A percentile compares a stretch with the other conserved stretches of the same genome.
Conservation (phyloP, 129 eudicot genomes). For the Kitagawia praeruptora region DNA sequence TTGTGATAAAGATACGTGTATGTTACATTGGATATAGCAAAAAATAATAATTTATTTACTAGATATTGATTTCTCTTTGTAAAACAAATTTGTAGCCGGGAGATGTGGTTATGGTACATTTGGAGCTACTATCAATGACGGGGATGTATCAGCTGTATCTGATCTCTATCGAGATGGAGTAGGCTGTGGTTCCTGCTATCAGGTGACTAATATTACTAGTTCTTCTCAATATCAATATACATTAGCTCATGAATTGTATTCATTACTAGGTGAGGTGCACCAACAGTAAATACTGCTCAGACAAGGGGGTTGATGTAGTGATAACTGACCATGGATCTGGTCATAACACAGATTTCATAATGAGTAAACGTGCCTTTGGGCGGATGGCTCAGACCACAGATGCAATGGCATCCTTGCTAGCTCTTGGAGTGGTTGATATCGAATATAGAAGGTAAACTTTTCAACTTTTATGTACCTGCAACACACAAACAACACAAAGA, state of each 20-base stretch:
- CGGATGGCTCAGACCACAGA: conserved; percentile 69
- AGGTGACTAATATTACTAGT: conserved; percentile 23
- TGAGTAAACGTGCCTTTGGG: conserved; percentile 61
- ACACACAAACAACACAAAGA: background rate
- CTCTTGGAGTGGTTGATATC: conserved; percentile 61
- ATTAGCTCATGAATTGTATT: background rate
- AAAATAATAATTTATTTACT: too few species aligned
- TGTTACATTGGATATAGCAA: too few species aligned
- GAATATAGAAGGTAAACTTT: conserved; percentile 57
- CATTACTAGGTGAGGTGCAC: conserved; percentile 60
- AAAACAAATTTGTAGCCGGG: background rate
- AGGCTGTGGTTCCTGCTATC: conserved; percentile 88
- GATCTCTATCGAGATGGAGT: conserved; percentile 67
- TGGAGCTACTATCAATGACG: conserved; percentile 66
- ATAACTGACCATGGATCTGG: conserved; percentile 77
- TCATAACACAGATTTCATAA: conserved; percentile 58
- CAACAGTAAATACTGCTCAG: conserved; percentile 53
- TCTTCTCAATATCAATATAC: background rate
- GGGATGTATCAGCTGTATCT: conserved; percentile 68
- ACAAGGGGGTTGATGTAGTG: conserved; percentile 60
- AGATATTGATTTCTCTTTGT: too few species aligned
- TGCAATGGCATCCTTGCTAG: conserved; percentile 46
- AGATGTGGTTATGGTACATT: conserved; percentile 56
- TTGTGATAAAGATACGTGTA: background rate
- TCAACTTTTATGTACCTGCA: too few species aligned